Percentiles rank a stretch among this genome's conserved stretches.
Conservation (phyloP, 2,329 filamentous ascomycete genomes). For the Penicillium capsulatum region DNA sequence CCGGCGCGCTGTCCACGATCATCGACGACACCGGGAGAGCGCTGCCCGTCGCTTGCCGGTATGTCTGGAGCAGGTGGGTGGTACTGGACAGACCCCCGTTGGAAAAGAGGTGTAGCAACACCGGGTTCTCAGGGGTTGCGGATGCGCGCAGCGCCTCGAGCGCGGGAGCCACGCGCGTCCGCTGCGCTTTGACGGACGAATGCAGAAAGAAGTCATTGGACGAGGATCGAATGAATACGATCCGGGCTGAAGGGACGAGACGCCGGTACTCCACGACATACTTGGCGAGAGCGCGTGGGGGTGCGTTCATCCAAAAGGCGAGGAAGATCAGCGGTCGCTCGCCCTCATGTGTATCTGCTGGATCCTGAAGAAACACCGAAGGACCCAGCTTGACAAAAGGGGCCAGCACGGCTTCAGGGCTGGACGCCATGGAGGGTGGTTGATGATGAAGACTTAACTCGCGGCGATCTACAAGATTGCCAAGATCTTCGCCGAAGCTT, state of each 20-base stretch:
- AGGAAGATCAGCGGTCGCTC: slow-evolving; percentile 37
- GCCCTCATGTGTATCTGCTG: slow-evolving; percentile 14
- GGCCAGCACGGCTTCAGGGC: not conserved
- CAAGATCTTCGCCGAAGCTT: slow-evolving; percentile 4
- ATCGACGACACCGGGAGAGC: slow-evolving; percentile 40
- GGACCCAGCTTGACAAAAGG: slow-evolving; percentile 28
- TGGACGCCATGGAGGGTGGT: slow-evolving; percentile 7
- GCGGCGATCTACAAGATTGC: slow-evolving; percentile 7
- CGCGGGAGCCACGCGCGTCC: slow-evolving; percentile 31
- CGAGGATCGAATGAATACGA: slow-evolving; percentile 41
- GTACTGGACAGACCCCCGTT: slow-evolving; percentile 47
- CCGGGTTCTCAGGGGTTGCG: slow-evolving; percentile 23
- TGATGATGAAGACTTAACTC: not conserved
- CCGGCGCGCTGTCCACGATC: slow-evolving; percentile 47
- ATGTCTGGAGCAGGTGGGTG: slow-evolving; percentile 38
- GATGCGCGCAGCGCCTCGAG: slow-evolving; percentile 32
- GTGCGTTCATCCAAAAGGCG: slow-evolving; percentile 49
- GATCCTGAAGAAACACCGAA: slow-evolving; percentile 40
- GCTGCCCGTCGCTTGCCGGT: slow-evolving; percentile 30
- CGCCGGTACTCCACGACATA: slow-evolving; percentile 45
- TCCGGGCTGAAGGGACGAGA: slow-evolving; percentile 42
- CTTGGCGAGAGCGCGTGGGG: slow-evolving; percentile 43
- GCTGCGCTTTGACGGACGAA: slow-evolving; percentile 21
- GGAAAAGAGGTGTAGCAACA: slow-evolving; percentile 48
- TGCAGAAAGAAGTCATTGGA: slow-evolving; percentile 34